Evolutionary conservation across 306 rosid species (phyloP).

Genomic region (Clitoria ternatea): DNA sequence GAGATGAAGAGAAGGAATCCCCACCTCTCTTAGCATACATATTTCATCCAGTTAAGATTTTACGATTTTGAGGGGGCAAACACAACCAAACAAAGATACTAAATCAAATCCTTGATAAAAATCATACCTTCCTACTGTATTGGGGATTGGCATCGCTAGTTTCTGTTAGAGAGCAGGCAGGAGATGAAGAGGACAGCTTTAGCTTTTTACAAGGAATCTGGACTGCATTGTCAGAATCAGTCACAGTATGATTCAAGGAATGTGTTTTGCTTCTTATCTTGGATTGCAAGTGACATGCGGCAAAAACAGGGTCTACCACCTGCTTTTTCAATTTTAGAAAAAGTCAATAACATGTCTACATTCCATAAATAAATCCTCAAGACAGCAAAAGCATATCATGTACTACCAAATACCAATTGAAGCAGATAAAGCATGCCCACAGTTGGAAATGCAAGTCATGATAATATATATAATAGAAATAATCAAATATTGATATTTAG

Average conservation of each 20-base stretch:
- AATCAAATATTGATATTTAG: neutral
- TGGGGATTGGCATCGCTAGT: constrained; percentile 31
- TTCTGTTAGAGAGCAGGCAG: constrained; percentile 25
- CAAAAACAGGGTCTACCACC: constrained; percentile 67
- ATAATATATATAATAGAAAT: constrained; percentile 2
- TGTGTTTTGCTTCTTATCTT: constrained; percentile 36
- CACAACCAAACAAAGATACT: neutral
- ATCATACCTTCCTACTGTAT: constrained; percentile 26
- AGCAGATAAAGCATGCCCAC: constrained; percentile 7
- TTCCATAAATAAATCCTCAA: constrained; percentile 14
- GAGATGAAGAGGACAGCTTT: constrained; percentile 38
- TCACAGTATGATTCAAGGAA: constrained; percentile 9
- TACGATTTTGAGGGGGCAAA: neutral
- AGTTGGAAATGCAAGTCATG: constrained; percentile 1
- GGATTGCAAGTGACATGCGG: constrained; percentile 35
- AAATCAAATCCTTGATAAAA: constrained; percentile 6
- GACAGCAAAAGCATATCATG: neutral
- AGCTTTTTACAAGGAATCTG: constrained; percentile 40
- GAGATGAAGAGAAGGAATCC: neutral
- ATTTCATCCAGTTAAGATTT: neutral
- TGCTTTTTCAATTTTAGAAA: constrained; percentile 37
- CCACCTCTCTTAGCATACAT: neutral
- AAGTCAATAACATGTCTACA: constrained; percentile 27
- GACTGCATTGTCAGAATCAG: constrained; percentile 25
- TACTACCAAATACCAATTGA: neutral